These are phyloP conservation scores for Penicillium canariense DNA, from an alignment of 495 filamentous ascomycete genomes.

Conservation along the genomic window DNA sequence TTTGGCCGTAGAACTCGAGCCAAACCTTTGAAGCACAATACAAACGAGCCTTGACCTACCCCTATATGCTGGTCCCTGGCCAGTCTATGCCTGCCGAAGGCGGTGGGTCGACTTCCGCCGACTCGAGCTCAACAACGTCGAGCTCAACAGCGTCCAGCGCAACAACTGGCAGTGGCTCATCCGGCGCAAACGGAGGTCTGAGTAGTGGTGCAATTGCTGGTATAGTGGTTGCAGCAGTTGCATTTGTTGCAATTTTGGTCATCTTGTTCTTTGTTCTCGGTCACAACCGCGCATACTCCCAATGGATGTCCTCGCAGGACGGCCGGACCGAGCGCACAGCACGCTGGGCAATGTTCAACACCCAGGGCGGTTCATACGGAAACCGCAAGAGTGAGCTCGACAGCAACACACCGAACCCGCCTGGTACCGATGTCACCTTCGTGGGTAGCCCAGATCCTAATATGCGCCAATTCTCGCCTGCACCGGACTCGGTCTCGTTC, in stretches of 20 bases:
- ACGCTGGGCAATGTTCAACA: constrained; percentile 31
- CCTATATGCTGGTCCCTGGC: constrained; percentile 43
- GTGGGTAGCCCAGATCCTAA: constrained; percentile 18
- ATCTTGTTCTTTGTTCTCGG: constrained; percentile 41
- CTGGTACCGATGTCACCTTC: constrained; percentile 7
- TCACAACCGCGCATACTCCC: constrained; percentile 35
- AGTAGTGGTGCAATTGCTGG: constrained; percentile 1
- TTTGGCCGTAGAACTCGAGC: constrained; percentile 27
- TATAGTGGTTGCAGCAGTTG: constrained; percentile 28
- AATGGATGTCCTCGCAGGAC: constrained; percentile 38
- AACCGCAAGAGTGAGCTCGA: constrained; percentile 17
- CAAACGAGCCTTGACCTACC: constrained; percentile 27
- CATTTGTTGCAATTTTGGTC: constrained; percentile 33
- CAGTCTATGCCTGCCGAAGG: constrained; percentile 39
- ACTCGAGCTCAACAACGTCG: background rate
- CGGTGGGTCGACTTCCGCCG: background rate
- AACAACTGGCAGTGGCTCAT: background rate
- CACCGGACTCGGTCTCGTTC: background rate
- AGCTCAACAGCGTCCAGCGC: constrained; percentile 3
- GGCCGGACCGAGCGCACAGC: constrained; percentile 33
- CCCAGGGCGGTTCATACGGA: background rate
- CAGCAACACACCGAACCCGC: constrained; percentile 11
- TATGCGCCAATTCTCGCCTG: constrained; percentile 14
- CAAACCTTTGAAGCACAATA: constrained; percentile 36
- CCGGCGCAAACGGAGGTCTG: background rate